phyloP scores from a whole-genome alignment of 208 protist species.

The Leishmania aethiopica region DNA sequence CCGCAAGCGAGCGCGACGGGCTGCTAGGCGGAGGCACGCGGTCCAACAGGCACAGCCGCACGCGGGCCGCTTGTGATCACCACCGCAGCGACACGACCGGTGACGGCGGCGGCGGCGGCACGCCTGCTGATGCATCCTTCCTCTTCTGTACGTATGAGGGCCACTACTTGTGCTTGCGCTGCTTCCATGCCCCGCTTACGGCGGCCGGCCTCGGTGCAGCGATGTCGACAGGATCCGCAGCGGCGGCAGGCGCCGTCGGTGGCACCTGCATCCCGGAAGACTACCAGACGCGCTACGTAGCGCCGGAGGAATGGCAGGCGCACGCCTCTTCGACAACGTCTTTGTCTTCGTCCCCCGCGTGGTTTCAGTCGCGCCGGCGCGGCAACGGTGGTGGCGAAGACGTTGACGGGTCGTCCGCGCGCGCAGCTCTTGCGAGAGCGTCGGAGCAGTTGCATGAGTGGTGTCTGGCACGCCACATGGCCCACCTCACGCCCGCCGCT shows the following conservation, averaged over 20 bases:
- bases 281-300: background rate
- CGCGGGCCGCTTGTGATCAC: background rate
- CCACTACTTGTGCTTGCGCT: constrained; percentile 19
- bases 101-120: background rate
- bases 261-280: background rate
- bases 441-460: constrained; percentile 9
- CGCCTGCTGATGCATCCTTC: background rate
- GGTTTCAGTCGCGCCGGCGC: background rate
- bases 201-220: background rate
- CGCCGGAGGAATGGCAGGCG: constrained; percentile 6
- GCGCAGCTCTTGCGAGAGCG: background rate
- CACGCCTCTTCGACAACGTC: background rate
- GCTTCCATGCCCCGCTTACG: constrained; percentile 7
- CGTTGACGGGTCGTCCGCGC: background rate
- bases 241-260: background rate
- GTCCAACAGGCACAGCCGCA: background rate
- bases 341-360: background rate
- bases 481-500: background rate
- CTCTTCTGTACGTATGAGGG: constrained; percentile 28
- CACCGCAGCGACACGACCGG: background rate
- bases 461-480: constrained; percentile 15
- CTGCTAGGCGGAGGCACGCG: background rate
- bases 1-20: constrained; percentile 1
- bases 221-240: background rate
- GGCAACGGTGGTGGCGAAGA: background rate